phyloP scores from a whole-genome alignment of 2,329 filamentous ascomycete species.

The Chaetomium sp. region DNA sequence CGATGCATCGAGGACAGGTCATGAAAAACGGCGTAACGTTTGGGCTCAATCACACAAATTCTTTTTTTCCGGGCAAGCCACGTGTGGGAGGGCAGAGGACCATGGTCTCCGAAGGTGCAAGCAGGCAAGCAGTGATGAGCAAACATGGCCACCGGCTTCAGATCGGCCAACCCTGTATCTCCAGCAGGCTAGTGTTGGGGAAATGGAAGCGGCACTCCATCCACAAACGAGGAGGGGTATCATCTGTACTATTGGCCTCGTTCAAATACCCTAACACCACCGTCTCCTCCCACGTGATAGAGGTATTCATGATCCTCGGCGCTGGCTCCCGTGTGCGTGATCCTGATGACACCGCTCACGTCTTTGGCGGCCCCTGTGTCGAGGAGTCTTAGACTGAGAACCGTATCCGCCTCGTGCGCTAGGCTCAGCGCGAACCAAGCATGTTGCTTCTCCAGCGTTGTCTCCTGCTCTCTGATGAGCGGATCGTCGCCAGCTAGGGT shows the following conservation, averaged over 20 bases:
- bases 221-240: constrained; percentile 7
- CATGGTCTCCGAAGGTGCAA: background rate
- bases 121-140: background rate
- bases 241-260: constrained; percentile 52
- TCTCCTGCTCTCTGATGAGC: constrained; percentile 54
- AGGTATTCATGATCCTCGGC: constrained; percentile 63
- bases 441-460: constrained; percentile 63
- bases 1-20: constrained; percentile 23
- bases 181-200: constrained; percentile 18
- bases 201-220: constrained; percentile 15
- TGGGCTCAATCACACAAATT: constrained; percentile 16
- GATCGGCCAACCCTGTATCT: background rate
- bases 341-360: constrained; percentile 78
- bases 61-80: constrained; percentile 10
- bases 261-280: constrained; percentile 75
- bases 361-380: constrained; percentile 87
- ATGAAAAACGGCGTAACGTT: constrained; percentile 25
- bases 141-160: no score
- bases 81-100: constrained; percentile 3
- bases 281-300: constrained; percentile 76
- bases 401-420: constrained; percentile 67
- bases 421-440: constrained; percentile 63
- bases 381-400: constrained; percentile 66
- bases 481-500: constrained; percentile 68
- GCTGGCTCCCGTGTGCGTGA: constrained; percentile 52